A percentile compares a stretch with the other conserved stretches of the same genome.
Conservation (phyloP, 2,329 filamentous ascomycete species). For the Fusarium sp. region DNA sequence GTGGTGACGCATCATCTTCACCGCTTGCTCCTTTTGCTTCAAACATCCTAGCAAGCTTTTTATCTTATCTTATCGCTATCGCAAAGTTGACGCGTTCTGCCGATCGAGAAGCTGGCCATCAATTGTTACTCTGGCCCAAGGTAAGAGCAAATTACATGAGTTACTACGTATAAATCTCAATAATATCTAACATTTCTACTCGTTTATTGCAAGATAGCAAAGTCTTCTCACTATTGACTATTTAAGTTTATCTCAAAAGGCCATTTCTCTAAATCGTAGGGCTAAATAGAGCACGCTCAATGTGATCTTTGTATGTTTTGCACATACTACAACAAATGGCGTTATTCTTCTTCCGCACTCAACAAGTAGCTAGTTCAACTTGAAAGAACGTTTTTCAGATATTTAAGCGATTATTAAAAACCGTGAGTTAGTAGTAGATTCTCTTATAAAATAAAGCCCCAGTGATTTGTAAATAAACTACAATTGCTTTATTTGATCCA, state of each 20-base stretch:
- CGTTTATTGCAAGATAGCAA: rapidly evolving
- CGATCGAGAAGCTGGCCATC: background rate
- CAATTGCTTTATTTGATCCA: rapidly evolving
- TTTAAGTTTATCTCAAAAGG: too few relatives aligned
- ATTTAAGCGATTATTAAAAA: rapidly evolving
- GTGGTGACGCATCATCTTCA: slow-evolving; percentile 1
- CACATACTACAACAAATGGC: too few relatives aligned
- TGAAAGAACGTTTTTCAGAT: rapidly evolving
- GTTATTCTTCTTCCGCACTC: too few relatives aligned
- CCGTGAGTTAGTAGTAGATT: too few relatives aligned
- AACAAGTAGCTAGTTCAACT: too few relatives aligned
- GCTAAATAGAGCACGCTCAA: too few relatives aligned
- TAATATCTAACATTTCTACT: rapidly evolving
- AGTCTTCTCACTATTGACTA: too few relatives aligned
- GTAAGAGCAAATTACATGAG: too few relatives aligned
- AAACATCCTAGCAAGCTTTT: too few relatives aligned
- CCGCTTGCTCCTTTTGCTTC: slow-evolving; percentile 2
- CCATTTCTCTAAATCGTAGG: too few relatives aligned
- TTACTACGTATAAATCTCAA: rapidly evolving
- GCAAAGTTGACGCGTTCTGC: background rate
- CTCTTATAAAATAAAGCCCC: rapidly evolving
- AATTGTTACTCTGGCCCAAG: too few relatives aligned
- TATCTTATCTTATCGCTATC: slow-evolving; percentile 10
- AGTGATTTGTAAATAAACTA: rapidly evolving
- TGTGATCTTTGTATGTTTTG: too few relatives aligned